Evolutionary conservation across 1,284 basidiomycete genomes (phyloP).

Genomic region (Microbotryum silenes-acaulis): DNA sequence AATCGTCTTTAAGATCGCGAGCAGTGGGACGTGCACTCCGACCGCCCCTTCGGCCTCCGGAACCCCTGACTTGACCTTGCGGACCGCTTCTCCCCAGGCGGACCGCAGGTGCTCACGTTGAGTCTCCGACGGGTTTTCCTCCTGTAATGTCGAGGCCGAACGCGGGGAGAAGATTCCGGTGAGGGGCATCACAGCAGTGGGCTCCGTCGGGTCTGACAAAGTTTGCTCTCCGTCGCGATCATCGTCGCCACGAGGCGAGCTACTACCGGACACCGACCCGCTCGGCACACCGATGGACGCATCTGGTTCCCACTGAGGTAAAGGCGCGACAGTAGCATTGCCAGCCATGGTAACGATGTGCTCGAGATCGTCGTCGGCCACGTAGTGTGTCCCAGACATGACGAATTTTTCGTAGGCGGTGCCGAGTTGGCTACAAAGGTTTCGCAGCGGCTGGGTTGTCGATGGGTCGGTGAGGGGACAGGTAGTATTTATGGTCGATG

Average conservation of each 20-base stretch:
- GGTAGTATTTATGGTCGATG: background rate
- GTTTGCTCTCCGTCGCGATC: background rate
- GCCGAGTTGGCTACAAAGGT: slow-evolving; percentile 13
- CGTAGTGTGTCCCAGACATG: background rate
- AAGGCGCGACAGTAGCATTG: background rate
- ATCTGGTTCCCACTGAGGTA: background rate
- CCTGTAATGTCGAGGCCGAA: background rate
- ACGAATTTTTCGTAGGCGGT: slow-evolving; percentile 25
- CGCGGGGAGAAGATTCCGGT: background rate
- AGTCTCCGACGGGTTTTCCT: background rate
- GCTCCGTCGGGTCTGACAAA: too few species aligned
- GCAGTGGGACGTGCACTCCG: slow-evolving; percentile 14
- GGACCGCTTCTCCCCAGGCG: background rate
- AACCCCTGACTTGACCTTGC: background rate
- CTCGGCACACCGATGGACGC: background rate
- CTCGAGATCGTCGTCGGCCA: slow-evolving; percentile 4
- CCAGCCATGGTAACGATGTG: slow-evolving; percentile 15
- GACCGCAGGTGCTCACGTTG: slow-evolving; percentile 5
- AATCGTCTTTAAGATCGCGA: slow-evolving; percentile 14
- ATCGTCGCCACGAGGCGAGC: slow-evolving; percentile 11
- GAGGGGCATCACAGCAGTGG: too few species aligned
- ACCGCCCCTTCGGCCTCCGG: background rate
- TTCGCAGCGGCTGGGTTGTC: background rate
- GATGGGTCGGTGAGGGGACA: too few species aligned
- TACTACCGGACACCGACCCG: background rate